These are phyloP conservation scores for Tripterygium wilfordii DNA, from an alignment of 177 flowering plant species.

Conservation along the genomic window DNA sequence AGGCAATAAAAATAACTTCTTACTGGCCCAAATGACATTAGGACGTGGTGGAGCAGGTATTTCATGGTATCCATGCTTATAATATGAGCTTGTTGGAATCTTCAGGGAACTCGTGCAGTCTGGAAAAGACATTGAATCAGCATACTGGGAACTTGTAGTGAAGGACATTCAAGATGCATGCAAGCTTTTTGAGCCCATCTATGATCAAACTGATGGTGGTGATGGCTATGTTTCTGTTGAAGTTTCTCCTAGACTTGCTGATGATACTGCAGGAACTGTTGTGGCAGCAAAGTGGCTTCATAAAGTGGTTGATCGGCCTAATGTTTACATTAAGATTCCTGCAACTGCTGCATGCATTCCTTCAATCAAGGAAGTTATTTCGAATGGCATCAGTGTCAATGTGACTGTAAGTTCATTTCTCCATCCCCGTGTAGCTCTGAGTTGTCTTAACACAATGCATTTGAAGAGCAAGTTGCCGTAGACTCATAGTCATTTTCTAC, in stretches of 20 bases:
- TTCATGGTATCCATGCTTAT: no score
- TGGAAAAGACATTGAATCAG: slow-evolving; percentile 79
- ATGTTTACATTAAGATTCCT: slow-evolving; percentile 95
- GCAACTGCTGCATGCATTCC: slow-evolving; percentile 89
- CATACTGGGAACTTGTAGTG: slow-evolving; percentile 96
- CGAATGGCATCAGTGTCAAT: slow-evolving; percentile 89
- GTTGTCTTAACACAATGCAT: no score
- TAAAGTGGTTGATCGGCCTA: slow-evolving; percentile 65
- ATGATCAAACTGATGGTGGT: slow-evolving; percentile 80
- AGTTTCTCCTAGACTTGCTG: slow-evolving; percentile 91
- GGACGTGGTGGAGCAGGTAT: background rate
- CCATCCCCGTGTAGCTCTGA: no score
- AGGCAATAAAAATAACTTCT: no score
- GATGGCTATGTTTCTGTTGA: slow-evolving; percentile 99
- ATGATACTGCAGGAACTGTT: slow-evolving; percentile 77
- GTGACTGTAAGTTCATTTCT: slow-evolving; percentile 93
- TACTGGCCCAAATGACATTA: no score
- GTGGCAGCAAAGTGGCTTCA: slow-evolving; percentile 97
- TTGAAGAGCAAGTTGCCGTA: no score
- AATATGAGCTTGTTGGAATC: slow-evolving; percentile 6
- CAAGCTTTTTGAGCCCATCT: slow-evolving; percentile 86
- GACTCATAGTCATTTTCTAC: no score
- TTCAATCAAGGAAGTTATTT: slow-evolving; percentile 81
- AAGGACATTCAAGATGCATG: slow-evolving; percentile 99
- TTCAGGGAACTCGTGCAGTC: slow-evolving; percentile 75